Conservation (phyloP, 495 filamentous ascomycete species). For the Astrothelium macrocarpum region DNA sequence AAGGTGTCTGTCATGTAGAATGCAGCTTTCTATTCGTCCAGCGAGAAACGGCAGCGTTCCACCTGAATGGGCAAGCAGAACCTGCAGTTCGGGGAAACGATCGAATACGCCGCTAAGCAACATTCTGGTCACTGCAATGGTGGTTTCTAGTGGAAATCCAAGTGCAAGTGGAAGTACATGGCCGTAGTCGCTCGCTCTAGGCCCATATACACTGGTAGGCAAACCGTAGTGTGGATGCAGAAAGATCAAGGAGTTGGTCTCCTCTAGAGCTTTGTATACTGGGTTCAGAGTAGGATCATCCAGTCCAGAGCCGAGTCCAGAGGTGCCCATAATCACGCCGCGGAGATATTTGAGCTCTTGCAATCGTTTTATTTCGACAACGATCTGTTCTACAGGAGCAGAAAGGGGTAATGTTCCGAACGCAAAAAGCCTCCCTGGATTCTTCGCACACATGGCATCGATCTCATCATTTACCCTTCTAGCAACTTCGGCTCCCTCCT, state of each 20-base stretch:
- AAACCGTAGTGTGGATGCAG: constrained; percentile 92
- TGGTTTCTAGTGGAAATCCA: constrained; percentile 90
- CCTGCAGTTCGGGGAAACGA: constrained; percentile 54
- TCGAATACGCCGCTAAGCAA: constrained; percentile 78
- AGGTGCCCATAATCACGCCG: constrained; percentile 81
- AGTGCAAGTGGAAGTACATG: constrained; percentile 81
- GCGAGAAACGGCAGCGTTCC: constrained; percentile 85
- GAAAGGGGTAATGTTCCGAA: constrained; percentile 77
- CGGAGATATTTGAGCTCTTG: constrained; percentile 54
- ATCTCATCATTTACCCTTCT: constrained; percentile 67
- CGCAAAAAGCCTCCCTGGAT: constrained; percentile 58
- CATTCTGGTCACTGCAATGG: constrained; percentile 84
- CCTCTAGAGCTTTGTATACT: constrained; percentile 59
- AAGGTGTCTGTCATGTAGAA: constrained; percentile 68
- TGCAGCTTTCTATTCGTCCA: constrained; percentile 79
- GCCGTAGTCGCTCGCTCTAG: constrained; percentile 61
- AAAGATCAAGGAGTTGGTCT: constrained; percentile 58
- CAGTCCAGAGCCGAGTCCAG: constrained; percentile 68
- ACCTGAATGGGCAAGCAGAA: constrained; percentile 81
- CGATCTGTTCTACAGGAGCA: constrained; percentile 48
- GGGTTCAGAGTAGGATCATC: constrained; percentile 66
- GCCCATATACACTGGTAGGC: constrained; percentile 67
- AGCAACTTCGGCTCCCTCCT: constrained; percentile 53
- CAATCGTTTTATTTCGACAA: constrained; percentile 55
- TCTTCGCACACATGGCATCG: constrained; percentile 50